Evolutionary conservation across 257 asterid species (phyloP).

Genomic region (Scutellaria galericulata): DNA sequence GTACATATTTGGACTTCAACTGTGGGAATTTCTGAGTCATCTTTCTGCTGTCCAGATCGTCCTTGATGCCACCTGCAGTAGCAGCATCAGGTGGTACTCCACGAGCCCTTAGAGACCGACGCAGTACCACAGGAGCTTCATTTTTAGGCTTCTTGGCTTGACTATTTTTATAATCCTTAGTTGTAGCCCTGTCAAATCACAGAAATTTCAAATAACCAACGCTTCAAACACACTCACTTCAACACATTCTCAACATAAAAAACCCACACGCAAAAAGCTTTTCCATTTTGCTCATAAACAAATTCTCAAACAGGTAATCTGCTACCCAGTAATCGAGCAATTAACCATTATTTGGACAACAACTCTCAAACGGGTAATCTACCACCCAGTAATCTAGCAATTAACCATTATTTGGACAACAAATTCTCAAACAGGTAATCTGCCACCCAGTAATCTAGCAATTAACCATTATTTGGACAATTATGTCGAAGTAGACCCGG

Average conservation of each 20-base stretch:
- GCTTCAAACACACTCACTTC: neutral
- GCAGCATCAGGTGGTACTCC: slow-evolving; percentile 81
- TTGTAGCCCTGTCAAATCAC: slow-evolving; percentile 53
- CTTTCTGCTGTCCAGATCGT: slow-evolving; percentile 47
- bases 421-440: neutral
- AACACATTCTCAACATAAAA: slow-evolving; percentile 2
- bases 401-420: neutral
- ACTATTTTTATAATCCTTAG: slow-evolving; percentile 62
- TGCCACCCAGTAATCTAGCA: neutral
- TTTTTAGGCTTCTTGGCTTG: slow-evolving; percentile 63
- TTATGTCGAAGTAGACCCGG: neutral
- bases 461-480: neutral
- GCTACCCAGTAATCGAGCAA: neutral
- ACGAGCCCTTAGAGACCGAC: slow-evolving; percentile 87
- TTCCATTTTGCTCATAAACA: neutral
- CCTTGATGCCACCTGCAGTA: slow-evolving; percentile 59
- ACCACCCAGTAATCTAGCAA: neutral
- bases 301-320: slow-evolving; percentile 27
- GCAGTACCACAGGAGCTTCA: slow-evolving; percentile 68
- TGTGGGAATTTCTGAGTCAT: slow-evolving; percentile 20
- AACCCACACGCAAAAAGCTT: neutral
- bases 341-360: neutral
- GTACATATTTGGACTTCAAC: slow-evolving; percentile 22
- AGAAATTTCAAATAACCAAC: slow-evolving; percentile 15
- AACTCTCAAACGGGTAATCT: slow-evolving; percentile 22